Evolutionary conservation across 768 basidiomycete species (phyloP), one percentile per base, ranked within the genome.

Genomic region (Rickenella mellea): DNA sequence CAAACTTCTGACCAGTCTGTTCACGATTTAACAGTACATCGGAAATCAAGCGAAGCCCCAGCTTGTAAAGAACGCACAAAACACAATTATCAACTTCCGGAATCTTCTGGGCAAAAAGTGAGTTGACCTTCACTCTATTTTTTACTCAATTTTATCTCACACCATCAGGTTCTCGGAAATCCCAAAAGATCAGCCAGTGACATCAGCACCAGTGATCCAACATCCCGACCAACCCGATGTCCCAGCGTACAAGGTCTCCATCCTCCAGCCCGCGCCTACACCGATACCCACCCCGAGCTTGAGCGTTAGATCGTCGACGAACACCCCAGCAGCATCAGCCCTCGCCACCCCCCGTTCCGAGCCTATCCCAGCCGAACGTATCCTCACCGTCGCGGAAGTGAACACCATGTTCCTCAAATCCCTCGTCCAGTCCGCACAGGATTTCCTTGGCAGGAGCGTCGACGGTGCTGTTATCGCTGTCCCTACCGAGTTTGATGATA

Each of bases 1-100:
- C 10, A 8, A 36, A 6, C n/a, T n/a, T n/a, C n/a, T n/a, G n/a
- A n/a, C n/a, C n/a, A n/a, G n/a, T n/a, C n/a, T n/a, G n/a, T n/a
- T n/a, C n/a, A n/a, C n/a, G n/a, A n/a, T n/a, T n/a, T n/a, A n/a
- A n/a, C 57, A 96, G 93, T 97, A 98, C 66, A 86, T 94, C 39
- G 96, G 96, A 47, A 93, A 88, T 62, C 86, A 90, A 56, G 94
- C 93, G 29, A 89, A 83, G 55, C 82, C 78, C 3, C 96, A 98
- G 57, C 80, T 97, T 28, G 88, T 98, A 11, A 96, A 96, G 66
- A 98, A 99, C 61, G 67, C 84, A 0, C 71, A 81, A 54, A 98
- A 99, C 60, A 94, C 93, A 14, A 92, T 98, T 53, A 79, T 78
- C n/a, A 88, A 85, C 1, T 98, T 98, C 71, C 74, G 93, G 20